Conservation (phyloP, 2,329 filamentous ascomycete genomes). For the Sporothrix brunneoviolacea region DNA sequence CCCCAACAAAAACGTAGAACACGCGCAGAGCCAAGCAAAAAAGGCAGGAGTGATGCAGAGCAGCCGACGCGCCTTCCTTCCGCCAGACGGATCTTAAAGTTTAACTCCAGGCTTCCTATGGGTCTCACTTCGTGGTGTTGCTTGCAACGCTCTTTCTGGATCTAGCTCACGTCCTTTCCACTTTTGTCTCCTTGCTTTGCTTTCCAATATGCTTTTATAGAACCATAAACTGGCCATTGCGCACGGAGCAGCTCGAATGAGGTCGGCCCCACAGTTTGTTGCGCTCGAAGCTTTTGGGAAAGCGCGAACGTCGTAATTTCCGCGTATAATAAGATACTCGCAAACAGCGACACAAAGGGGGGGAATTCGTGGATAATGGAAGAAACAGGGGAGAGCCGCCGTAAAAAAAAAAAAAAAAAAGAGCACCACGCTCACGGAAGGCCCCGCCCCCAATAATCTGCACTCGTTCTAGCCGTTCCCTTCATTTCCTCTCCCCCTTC, state of each 20-base stretch:
- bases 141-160: too few species aligned
- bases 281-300: slow-evolving; percentile 1
- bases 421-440: too few species aligned
- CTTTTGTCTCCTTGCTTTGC: neutral
- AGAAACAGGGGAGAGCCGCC: too few species aligned
- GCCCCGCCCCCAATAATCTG: too few species aligned
- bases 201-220: neutral
- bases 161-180: too few species aligned
- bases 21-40: neutral
- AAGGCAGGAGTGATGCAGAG: too few species aligned
- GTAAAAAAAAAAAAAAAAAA: neutral
- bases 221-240: slow-evolving; percentile 3
- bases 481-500: neutral
- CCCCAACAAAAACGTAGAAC: slow-evolving; percentile 6
- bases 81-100: neutral
- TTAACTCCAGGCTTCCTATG: neutral
- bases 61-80: neutral
- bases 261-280: too few species aligned
- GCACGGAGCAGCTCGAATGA: too few species aligned
- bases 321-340: too few species aligned
- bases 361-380: too few species aligned
- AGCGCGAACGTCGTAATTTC: slow-evolving; percentile 9
- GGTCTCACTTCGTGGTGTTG: neutral
- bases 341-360: too few species aligned
- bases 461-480: too few species aligned